Evolutionary conservation across 305 asterid species (phyloP).

Genomic region (Nicotiana rustica): DNA sequence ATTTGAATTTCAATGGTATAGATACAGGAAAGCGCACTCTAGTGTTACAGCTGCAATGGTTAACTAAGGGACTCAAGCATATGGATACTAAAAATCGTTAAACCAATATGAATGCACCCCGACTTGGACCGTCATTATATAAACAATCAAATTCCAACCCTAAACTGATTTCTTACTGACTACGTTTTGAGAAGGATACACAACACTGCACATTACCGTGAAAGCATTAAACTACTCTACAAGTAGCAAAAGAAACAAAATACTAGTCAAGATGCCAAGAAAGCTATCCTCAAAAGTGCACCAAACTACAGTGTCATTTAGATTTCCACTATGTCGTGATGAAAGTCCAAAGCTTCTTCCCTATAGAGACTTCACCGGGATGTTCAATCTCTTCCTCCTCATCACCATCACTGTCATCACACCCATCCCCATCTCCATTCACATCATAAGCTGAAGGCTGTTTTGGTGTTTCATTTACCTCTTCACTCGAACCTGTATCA

Average conservation of each 20-base stretch:
- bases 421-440: constrained; percentile 22
- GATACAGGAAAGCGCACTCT: constrained; percentile 20
- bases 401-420: constrained; percentile 50
- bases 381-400: constrained; percentile 71
- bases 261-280: constrained; percentile 14
- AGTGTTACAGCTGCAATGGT: constrained; percentile 28
- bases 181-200: constrained; percentile 29
- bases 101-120: constrained; percentile 21
- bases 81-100: constrained; percentile 22
- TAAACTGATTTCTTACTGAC: constrained; percentile 31
- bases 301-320: background rate
- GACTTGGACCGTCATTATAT: constrained; percentile 11
- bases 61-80: constrained; percentile 28
- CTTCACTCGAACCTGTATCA: constrained; percentile 59
- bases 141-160: constrained; percentile 31
- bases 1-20: background rate
- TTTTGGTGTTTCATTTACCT: constrained; percentile 62
- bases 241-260: constrained; percentile 27
- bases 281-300: constrained; percentile 27
- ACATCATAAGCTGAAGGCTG: constrained; percentile 41
- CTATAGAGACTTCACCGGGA: constrained; percentile 88
- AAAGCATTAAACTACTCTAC: constrained; percentile 29
- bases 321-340: constrained; percentile 64
- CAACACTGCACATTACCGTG: constrained; percentile 20
- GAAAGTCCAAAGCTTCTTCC: constrained; percentile 95